Conservation (phyloP, 2,329 filamentous ascomycete species). For the Botrytis elliptica region DNA sequence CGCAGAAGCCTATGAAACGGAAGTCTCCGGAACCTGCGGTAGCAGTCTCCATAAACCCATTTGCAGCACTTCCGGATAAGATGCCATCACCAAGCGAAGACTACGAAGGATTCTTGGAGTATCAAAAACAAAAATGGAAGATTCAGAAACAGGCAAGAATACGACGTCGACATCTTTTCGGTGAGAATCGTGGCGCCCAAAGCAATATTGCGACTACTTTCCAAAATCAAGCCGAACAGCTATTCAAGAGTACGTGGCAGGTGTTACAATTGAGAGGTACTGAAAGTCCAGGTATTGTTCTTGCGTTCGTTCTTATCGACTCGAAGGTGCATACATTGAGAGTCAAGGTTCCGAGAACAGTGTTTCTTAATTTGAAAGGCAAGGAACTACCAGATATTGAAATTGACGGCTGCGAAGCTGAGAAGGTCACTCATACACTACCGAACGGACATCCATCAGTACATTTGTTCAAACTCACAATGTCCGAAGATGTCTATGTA, state of each 20-base stretch:
- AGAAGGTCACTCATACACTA: slow-evolving; percentile 89
- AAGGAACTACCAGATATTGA: slow-evolving; percentile 86
- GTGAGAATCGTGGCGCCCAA: slow-evolving; percentile 73
- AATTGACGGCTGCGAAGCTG: slow-evolving; percentile 79
- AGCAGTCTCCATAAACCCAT: slow-evolving; percentile 69
- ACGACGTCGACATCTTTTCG: slow-evolving; percentile 86
- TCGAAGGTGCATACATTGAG: slow-evolving; percentile 86
- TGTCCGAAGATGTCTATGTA: slow-evolving; percentile 85
- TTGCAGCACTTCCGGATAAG: slow-evolving; percentile 73
- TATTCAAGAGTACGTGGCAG: slow-evolving; percentile 94
- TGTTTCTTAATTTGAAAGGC: slow-evolving; percentile 89
- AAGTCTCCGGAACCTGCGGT: slow-evolving; percentile 67
- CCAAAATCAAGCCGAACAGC: slow-evolving; percentile 84
- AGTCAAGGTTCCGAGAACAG: slow-evolving; percentile 80
- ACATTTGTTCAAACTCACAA: slow-evolving; percentile 90
- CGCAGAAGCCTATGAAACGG: slow-evolving; percentile 64
- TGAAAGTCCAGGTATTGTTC: slow-evolving; percentile 81
- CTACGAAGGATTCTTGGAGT: slow-evolving; percentile 83
- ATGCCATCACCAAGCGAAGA: slow-evolving; percentile 86
- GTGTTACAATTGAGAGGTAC: slow-evolving; percentile 82
- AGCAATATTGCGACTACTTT: slow-evolving; percentile 69
- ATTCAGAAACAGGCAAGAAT: slow-evolving; percentile 88
- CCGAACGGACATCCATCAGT: slow-evolving; percentile 93
- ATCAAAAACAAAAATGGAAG: slow-evolving; percentile 99
- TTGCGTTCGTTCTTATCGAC: slow-evolving; percentile 88